phyloP scores from a whole-genome alignment of 2,329 filamentous ascomycete species.

The Eurotiales sp. region DNA sequence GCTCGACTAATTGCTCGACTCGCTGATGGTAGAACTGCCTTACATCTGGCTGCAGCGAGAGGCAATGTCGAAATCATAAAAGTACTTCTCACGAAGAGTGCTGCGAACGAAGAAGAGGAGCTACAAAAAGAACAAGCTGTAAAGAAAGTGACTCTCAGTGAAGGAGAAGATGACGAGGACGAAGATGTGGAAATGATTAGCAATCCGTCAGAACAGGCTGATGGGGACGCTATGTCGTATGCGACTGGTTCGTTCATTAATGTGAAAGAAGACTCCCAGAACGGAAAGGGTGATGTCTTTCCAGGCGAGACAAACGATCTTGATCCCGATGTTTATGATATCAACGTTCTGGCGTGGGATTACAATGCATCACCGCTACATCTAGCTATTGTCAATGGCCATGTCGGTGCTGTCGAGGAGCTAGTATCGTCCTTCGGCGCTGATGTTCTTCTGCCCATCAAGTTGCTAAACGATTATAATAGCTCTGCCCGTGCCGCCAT shows the following conservation, averaged over 20 bases:
- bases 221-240: slow-evolving; percentile 41
- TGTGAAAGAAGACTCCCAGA: slow-evolving; percentile 29
- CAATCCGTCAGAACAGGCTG: slow-evolving; percentile 32
- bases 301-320: slow-evolving; percentile 56
- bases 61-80: slow-evolving; percentile 67
- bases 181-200: slow-evolving; percentile 34
- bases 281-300: slow-evolving; percentile 35
- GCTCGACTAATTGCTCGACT: slow-evolving; percentile 70
- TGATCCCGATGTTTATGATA: slow-evolving; percentile 74
- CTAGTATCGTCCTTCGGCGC: slow-evolving; percentile 72
- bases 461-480: slow-evolving; percentile 39
- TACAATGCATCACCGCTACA: slow-evolving; percentile 70
- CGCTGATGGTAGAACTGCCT: slow-evolving; percentile 73
- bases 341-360: slow-evolving; percentile 79
- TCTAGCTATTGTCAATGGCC: slow-evolving; percentile 70
- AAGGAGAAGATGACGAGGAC: slow-evolving; percentile 21
- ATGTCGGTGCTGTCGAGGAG: slow-evolving; percentile 63
- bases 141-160: slow-evolving; percentile 17
- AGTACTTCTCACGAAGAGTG: slow-evolving; percentile 69
- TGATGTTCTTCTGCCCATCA: slow-evolving; percentile 71
- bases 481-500: slow-evolving; percentile 54
- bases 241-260: slow-evolving; percentile 74
- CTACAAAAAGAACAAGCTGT: slow-evolving; percentile 24
- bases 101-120: slow-evolving; percentile 68
- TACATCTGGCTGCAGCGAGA: slow-evolving; percentile 74